Conservation (phyloP, 176 grass and related monocot genomes). For the bread wheat (Triticum aestivum) region IWGSC_CS_RefSeq_v2.1 NC_057808.1:436463473-436463972, state of each 20-base stretch:
- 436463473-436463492: not conserved
- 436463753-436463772: no score
- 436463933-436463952: not conserved
- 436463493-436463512: not conserved
- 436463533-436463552: not conserved
- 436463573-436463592: not conserved
- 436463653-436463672: not conserved
- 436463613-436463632: not conserved
- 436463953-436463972: not conserved
- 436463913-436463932: not conserved
- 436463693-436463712: no score
- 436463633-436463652: not conserved
- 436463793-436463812: not conserved
- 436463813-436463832: no score
- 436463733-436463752: no score
- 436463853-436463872: no score
- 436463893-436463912: no score
- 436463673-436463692: not conserved
- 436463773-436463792: not conserved
- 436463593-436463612: not conserved
- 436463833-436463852: no score
- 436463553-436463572: not conserved
- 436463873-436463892: not conserved
- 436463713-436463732: no score
- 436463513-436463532: not conserved